Evolutionary conservation across 345 rosid species (phyloP), one percentile per base, ranked within the genome.

Genomic region (Brassica cretica): DNA sequence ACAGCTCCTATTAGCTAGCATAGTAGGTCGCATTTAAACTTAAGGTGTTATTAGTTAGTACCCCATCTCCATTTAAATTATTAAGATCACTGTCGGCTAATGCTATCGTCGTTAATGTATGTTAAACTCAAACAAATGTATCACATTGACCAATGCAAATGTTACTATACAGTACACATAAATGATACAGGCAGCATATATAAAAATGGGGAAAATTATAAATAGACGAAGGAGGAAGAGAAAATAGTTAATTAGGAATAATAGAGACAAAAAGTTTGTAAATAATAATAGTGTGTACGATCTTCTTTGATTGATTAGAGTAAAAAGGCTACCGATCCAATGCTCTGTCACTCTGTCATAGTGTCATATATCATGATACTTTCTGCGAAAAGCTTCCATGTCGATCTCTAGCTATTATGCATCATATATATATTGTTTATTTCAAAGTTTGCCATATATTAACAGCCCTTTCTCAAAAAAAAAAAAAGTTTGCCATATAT

Each of bases 321-420:
- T 58, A 11, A 79, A 75, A 68, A 73, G 75, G 82, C 78, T 79
- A 74, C 78, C 69, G 82, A 79, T 79, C 82, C 82, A 68, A 79
- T 79, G 78, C 66, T 63, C 74, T 79, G 75, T 53, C 59, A 16
- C 77, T 29, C 73, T 77, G 80, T 37, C 61, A 27, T 27, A 27
- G 30, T 27, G 30, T 27, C 30, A 5, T 71, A 2, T 73, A 16
- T 79, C 78, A 73, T 79, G 61, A 79, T 56, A 74, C 78, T 73
- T 79, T 79, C 82, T 79, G 82, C 78, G 74, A 67, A 73, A 73
- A 73, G 82, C 78, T 74, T 79, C 78, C 74, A 24, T 53, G 58
- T 68, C 56, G 51, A 78, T 66, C 68, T 72, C 67, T 68, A 62
- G 39, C 74, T 69, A 61, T 32, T 29, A 61, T 32, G 21, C 18